Evolutionary conservation across 495 filamentous ascomycete species (phyloP).

Genomic region (Lindgomyces ingoldianus): DNA sequence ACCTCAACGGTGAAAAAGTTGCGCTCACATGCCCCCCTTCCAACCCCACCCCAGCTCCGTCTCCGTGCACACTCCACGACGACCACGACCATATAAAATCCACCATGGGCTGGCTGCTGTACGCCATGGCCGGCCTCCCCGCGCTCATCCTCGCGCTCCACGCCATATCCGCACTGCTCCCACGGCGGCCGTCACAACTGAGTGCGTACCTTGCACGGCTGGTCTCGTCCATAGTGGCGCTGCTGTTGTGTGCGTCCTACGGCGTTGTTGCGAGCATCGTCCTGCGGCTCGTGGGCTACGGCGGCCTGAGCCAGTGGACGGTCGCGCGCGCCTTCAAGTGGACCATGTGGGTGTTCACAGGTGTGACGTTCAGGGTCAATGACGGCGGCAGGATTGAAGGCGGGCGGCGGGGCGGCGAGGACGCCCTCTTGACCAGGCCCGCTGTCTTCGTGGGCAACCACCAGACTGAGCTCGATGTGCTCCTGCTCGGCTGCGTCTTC

Average conservation of each 20-base stretch:
- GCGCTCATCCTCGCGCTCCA: conserved; percentile 46
- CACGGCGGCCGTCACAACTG: conserved; percentile 48
- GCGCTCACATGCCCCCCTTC: conserved; percentile 1
- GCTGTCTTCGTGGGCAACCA: conserved; percentile 93
- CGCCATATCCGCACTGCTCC: conserved; percentile 24
- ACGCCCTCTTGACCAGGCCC: conserved; percentile 55
- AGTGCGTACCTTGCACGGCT: conserved; percentile 68
- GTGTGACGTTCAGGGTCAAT: conserved; percentile 72
- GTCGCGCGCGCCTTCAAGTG: conserved; percentile 79
- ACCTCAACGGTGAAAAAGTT: background rate
- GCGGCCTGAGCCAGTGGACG: conserved; percentile 82
- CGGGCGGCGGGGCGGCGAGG: conserved; percentile 27
- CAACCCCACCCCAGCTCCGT: background rate
- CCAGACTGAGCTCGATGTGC: conserved; percentile 86
- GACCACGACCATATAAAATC: background rate
- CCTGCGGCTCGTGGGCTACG: conserved; percentile 69
- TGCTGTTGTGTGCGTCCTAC: conserved; percentile 69
- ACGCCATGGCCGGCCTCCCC: conserved; percentile 52
- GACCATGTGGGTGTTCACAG: conserved; percentile 71
- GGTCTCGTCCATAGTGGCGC: conserved; percentile 67
- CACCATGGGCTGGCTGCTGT: conserved; percentile 32
- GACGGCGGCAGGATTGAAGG: conserved; percentile 28
- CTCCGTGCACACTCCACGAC: conserved; percentile 3
- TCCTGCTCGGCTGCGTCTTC: conserved; percentile 84
- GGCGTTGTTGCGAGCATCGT: conserved; percentile 74